Base-by-base conservation (phyloP, 352 stramenopile species). In the Globisporangium cystogenes region DNA sequence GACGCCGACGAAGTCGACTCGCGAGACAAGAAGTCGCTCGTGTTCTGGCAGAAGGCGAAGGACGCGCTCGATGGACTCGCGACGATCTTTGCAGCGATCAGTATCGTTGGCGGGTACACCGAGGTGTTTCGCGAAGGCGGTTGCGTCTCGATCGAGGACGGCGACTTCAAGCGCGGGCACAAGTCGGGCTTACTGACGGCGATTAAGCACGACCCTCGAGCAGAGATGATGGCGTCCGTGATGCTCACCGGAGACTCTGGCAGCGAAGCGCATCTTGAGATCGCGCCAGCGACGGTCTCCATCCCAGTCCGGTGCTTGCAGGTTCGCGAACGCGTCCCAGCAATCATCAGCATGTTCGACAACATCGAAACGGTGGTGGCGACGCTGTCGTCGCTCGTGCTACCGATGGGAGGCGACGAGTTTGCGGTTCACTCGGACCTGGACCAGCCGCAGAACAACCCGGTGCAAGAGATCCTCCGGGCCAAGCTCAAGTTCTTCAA, bases 271-370 rank as follows among this genome's bases (percentile, higher is more conserved):
- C 20, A 43, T 16, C 29, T 53, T 6, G 49, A 43, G 7, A 31
- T 23, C 4, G 60, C 24, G 7, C 48, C 53, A 10, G 40, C 57
- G 7, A 44, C 64, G 0, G 51, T 75, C 21, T 56, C 49, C 7
- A 57, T 90, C 0, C 60, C 76, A 11, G 49, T 93, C 35, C 70
- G 73, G 40, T 76, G 68, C 31, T 53, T 95, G 42, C 72, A 82
- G 20, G 64, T 70, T 16, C 63, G 87, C 3, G 85, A 95, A 48
- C 68, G 78, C 4, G 76, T 95, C n/a, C 82, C 85, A 20, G 70
- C 78, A 20, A 54, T 90, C 44, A 43, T 90, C 0, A 65, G 84
- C 24, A 94, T 95, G 82, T 93, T 93, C 57, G 72, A 92, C 36
- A 65, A 72, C 12, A 37, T 90, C 27, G 78, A 90, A 37, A 52